phyloP scores from a whole-genome alignment of 116 monocot genomes.

The Papilionanthe hybrid region DNA sequence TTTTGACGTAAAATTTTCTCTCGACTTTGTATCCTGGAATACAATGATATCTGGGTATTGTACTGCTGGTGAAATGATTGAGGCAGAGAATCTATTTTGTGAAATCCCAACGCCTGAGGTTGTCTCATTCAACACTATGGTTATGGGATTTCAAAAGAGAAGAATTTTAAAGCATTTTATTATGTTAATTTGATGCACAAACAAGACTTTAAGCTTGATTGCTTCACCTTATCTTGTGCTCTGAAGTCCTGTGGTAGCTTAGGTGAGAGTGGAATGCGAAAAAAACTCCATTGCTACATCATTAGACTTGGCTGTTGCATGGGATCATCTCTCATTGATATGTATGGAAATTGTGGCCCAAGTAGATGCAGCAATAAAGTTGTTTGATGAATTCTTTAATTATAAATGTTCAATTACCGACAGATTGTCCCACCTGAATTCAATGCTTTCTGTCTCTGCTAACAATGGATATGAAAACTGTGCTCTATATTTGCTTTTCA shows the following conservation, averaged over 20 bases:
- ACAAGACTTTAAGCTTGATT: constrained; percentile 39
- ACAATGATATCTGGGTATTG: constrained; percentile 62
- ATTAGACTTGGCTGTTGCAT: constrained; percentile 34
- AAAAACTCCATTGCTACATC: constrained; percentile 45
- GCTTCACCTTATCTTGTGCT: constrained; percentile 62
- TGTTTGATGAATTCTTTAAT: constrained; percentile 26
- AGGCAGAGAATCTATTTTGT: constrained; percentile 42
- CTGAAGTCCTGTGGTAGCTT: constrained; percentile 44
- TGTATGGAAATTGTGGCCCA: constrained; percentile 54
- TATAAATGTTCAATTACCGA: constrained; percentile 7
- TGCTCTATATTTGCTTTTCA: no score
- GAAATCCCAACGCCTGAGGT: no score
- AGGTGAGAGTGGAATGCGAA: constrained; percentile 23
- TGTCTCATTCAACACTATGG: no score
- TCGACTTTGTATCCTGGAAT: constrained; percentile 55
- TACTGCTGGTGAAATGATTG: constrained; percentile 24
- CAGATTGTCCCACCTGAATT: constrained; percentile 39
- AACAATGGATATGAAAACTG: no score
- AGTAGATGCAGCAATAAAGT: constrained; percentile 29
- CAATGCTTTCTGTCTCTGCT: constrained; percentile 65
- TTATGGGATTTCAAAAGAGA: no score
- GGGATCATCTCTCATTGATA: constrained; percentile 53
- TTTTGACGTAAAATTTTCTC: constrained; percentile 32
- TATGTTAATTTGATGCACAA: constrained; percentile 47
- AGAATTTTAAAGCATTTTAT: constrained; percentile 46